A percentile compares a stretch with the other conserved stretches of the same genome.
Conservation (phyloP, 2,329 filamentous ascomycete species). For the Ascochyta viciae-villosae region DNA sequence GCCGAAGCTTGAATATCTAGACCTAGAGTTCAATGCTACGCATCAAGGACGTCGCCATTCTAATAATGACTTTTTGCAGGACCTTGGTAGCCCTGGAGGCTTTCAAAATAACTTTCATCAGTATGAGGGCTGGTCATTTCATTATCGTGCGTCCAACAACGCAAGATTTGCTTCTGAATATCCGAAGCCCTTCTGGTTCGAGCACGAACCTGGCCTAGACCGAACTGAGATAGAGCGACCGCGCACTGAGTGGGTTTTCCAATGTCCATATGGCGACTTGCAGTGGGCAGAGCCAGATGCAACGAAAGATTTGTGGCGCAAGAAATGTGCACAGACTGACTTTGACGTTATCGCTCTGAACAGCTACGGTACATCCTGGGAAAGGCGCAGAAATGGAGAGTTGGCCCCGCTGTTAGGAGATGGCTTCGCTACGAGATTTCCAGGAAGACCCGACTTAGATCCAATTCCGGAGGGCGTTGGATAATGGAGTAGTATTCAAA, state of each 20-base stretch:
- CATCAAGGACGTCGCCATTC: not conserved
- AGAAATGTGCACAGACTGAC: not conserved
- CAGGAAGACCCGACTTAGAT: not conserved
- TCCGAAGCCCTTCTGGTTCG: not conserved
- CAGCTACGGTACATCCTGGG: not conserved
- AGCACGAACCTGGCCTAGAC: slow-evolving; percentile 1
- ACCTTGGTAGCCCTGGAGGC: not conserved
- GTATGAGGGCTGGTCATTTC: slow-evolving; percentile 1
- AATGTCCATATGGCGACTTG: not conserved
- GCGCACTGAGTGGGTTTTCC: not conserved
- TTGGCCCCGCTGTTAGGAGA: not conserved
- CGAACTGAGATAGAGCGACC: slow-evolving; percentile 1
- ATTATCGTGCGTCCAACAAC: not conserved
- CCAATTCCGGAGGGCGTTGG: not conserved
- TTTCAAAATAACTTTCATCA: not conserved
- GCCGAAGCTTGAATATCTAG: slow-evolving; percentile 2
- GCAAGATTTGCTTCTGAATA: slow-evolving; percentile 1
- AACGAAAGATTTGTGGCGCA: not conserved
- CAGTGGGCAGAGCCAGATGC: not conserved
- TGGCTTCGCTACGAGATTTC: not conserved
- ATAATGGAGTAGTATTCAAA: not conserved
- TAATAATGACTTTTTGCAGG: not conserved
- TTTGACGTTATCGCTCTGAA: not conserved
- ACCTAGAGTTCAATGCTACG: slow-evolving; percentile 1
- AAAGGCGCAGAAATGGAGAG: not conserved